A percentile compares a stretch with the other conserved stretches of the same genome.
phyloP scores from a whole-genome alignment of 331 rosid species.

The Malus hybrid region DNA sequence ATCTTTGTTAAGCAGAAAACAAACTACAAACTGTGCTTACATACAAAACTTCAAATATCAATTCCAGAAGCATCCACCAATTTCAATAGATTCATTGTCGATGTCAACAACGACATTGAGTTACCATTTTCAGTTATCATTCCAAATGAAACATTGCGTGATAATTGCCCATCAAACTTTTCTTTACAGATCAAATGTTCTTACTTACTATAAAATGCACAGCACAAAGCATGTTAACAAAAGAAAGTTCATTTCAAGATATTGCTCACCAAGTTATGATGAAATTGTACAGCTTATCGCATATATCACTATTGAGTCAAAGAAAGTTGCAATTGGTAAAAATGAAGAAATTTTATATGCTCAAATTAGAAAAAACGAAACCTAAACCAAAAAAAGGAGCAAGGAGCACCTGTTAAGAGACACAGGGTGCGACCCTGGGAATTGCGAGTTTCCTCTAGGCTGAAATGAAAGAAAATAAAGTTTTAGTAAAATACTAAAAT shows the following conservation, averaged over 20 bases:
- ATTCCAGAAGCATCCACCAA: not conserved
- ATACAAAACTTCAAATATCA: not conserved
- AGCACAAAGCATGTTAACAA: not conserved
- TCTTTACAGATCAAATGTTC: not conserved
- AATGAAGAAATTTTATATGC: not conserved
- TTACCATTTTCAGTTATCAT: not conserved
- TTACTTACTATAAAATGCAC: no score
- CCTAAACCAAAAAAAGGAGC: not conserved
- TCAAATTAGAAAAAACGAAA: not conserved
- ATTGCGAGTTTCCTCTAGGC: slow-evolving; percentile 71
- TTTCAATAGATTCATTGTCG: not conserved
- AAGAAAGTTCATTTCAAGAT: not conserved
- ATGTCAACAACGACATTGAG: not conserved
- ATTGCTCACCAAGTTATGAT: not conserved
- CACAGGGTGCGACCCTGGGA: slow-evolving; percentile 95
- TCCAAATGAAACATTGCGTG: not conserved
- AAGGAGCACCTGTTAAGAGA: slow-evolving; percentile 73
- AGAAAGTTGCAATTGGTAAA: not conserved
- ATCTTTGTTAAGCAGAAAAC: not conserved
- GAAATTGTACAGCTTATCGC: not conserved
- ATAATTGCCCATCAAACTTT: not conserved
- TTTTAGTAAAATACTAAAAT: slow-evolving; percentile 7
- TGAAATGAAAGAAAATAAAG: slow-evolving; percentile 31
- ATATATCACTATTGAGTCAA: not conserved
- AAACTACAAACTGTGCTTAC: not conserved